phyloP scores from a whole-genome alignment of 83 land plant species.

The Larix sibirica region DNA sequence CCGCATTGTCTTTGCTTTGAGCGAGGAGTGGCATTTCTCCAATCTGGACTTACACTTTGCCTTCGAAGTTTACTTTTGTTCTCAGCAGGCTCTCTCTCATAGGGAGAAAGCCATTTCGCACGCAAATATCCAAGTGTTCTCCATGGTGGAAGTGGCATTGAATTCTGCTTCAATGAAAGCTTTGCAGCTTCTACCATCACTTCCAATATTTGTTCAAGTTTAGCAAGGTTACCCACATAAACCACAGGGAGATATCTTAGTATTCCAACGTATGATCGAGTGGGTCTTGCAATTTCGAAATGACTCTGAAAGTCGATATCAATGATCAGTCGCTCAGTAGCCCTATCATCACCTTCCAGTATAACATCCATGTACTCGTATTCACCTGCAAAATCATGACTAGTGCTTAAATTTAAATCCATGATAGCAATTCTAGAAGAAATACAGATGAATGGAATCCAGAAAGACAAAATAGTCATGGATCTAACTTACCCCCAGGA shows the following conservation, averaged over 20 bases:
- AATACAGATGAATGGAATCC: no score
- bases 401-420: neutral
- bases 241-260: conserved; percentile 74
- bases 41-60: conserved; percentile 1
- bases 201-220: conserved; percentile 64
- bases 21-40: conserved; percentile 10
- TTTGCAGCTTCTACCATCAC: conserved; percentile 93
- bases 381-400: conserved; percentile 59
- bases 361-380: conserved; percentile 93
- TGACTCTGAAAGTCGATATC: conserved; percentile 91
- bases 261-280: conserved; percentile 63
- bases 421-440: neutral
- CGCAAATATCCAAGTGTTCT: conserved; percentile 88
- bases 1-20: conserved; percentile 49
- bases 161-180: conserved; percentile 79
- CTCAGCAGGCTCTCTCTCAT: conserved; percentile 42
- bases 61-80: conserved; percentile 14
- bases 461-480: neutral
- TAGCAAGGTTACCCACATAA: conserved; percentile 59
- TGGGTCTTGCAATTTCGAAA: conserved; percentile 94
- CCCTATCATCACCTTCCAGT: conserved; percentile 26
- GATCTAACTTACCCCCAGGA: conserved; percentile 74
- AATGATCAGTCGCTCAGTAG: conserved; percentile 65
- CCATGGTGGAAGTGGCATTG: conserved; percentile 98
- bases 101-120: conserved; percentile 82